Base-by-base conservation (phyloP, 2,329 filamentous ascomycete species). In the Ophidiomyces ophidiicola region DNA sequence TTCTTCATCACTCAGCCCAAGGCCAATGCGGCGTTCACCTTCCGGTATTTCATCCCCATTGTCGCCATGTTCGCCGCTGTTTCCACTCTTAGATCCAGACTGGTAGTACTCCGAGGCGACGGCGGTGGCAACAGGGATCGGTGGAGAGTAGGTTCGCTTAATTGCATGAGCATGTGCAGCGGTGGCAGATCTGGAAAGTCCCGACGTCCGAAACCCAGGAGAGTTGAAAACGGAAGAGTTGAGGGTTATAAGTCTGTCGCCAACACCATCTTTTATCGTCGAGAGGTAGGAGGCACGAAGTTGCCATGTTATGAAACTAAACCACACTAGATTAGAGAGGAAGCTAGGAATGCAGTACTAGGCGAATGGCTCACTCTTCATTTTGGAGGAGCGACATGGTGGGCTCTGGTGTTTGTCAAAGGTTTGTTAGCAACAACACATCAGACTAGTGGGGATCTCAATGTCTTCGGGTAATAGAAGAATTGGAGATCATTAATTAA, bases 131-230 rank as follows among this genome's bases (percentile, higher is more conserved):
- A 76, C 78, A 21, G 76, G 76, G 21, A 80, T 80, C 1, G 76
- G 76, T 21, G 76, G 76, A 7, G 75, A 79, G 55, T 79, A 77
- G 14, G 76, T 76, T 45, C 76, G 69, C 54, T 74, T 76, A 52
- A 74, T 67, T 11, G 15, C n/a, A 18, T 23, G n/a, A 3, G 38
- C 38, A 42, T 74, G 69, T 17, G 68, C 62, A 18, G 64, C 61
- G 44, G 74, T 70, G 38, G 44, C 52, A 39, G 51, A 50, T 58
- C 63, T 59, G 18, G 63, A 59, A 75, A 75, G 80, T 50, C 76
- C 76, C 35, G 76, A 74, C 17, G 74, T 72, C 46, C 75, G 72
- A 53, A 79, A 79, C 12, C 73, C 74, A 14, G 74, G 71, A 31
- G 75, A 73, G 53, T 78, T 79, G 38, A 80, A 63, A 25, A 78